Conservation (phyloP, 257 asterid genomes). For the Linderniella brevidens region DNA sequence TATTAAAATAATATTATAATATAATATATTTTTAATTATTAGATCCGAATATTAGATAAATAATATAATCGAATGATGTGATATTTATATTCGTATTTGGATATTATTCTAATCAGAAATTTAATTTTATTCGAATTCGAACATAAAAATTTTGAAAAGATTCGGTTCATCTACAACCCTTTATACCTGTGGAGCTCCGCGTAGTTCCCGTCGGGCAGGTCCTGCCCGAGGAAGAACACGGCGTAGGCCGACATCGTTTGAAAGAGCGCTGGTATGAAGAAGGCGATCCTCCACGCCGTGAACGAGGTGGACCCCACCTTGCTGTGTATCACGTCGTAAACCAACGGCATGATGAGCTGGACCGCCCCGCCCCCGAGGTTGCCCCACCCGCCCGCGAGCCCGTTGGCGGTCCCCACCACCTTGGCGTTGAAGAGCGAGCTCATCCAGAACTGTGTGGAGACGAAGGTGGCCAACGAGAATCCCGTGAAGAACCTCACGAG, state of each 20-base stretch:
- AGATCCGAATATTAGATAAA: no score
- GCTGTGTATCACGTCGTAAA: conserved; percentile 18
- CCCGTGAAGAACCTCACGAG: conserved; percentile 45
- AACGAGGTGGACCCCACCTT: conserved; percentile 32
- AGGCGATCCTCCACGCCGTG: conserved; percentile 45
- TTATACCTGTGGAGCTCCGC: conserved; percentile 24
- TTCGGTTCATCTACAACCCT: conserved; percentile 22
- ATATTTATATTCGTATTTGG: no score
- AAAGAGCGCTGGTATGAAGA: conserved; percentile 35
- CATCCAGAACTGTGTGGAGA: conserved; percentile 51
- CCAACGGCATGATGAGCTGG: conserved; percentile 45
- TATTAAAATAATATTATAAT: no score
- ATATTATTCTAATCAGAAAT: no score
- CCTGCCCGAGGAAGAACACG: conserved; percentile 38
- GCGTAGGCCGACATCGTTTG: conserved; percentile 33
- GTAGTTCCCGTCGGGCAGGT: conserved; percentile 46
- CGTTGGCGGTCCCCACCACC: conserved; percentile 41
- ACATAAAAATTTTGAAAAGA: no score
- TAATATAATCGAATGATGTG: no score
- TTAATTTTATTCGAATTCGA: no score
- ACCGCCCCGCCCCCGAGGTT: conserved; percentile 56
- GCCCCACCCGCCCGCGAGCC: conserved; percentile 54
- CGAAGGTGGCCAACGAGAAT: conserved; percentile 44
- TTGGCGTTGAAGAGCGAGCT: conserved; percentile 37
- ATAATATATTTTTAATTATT: no score